A percentile compares a stretch with the other conserved stretches of the same genome.
phyloP scores from a whole-genome alignment of 2,329 filamentous ascomycete genomes.

The Dothiorella sarmentorum region DNA sequence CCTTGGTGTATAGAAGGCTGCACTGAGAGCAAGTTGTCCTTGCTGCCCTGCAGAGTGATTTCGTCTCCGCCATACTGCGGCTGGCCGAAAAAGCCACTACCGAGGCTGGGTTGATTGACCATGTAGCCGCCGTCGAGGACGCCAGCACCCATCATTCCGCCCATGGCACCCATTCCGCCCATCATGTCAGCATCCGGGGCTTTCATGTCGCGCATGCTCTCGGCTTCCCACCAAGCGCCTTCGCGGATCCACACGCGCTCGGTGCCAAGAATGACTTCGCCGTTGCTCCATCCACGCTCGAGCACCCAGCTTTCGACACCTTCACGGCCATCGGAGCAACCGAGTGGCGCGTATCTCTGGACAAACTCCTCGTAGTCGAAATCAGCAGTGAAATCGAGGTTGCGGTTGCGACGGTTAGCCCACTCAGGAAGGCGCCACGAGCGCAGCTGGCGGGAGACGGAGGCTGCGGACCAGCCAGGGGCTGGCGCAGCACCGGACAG shows the following conservation, averaged over 20 bases:
- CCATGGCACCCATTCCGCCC: constrained; percentile 48
- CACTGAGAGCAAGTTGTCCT: constrained; percentile 65
- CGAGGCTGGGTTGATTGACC: constrained; percentile 50
- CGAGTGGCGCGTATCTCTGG: constrained; percentile 74
- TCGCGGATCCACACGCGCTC: constrained; percentile 97
- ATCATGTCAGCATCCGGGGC: constrained; percentile 50
- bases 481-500: constrained; percentile 70
- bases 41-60: constrained; percentile 62
- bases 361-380: constrained; percentile 93
- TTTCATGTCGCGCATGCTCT: constrained; percentile 91
- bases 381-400: constrained; percentile 92
- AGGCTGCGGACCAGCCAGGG: constrained; percentile 89
- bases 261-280: constrained; percentile 84
- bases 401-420: constrained; percentile 88
- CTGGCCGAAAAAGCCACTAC: constrained; percentile 64
- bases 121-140: constrained; percentile 73
- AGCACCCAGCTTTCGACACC: constrained; percentile 93
- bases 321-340: constrained; percentile 85
- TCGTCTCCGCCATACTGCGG: constrained; percentile 51
- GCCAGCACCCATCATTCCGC: constrained; percentile 51
- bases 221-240: constrained; percentile 93
- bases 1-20: constrained; percentile 45
- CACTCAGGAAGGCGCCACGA: constrained; percentile 93
- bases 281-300: constrained; percentile 96
- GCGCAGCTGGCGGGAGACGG: constrained; percentile 87